Evolutionary conservation across 345 rosid species (phyloP).

Genomic region (Hibiscus syriacus): DNA sequence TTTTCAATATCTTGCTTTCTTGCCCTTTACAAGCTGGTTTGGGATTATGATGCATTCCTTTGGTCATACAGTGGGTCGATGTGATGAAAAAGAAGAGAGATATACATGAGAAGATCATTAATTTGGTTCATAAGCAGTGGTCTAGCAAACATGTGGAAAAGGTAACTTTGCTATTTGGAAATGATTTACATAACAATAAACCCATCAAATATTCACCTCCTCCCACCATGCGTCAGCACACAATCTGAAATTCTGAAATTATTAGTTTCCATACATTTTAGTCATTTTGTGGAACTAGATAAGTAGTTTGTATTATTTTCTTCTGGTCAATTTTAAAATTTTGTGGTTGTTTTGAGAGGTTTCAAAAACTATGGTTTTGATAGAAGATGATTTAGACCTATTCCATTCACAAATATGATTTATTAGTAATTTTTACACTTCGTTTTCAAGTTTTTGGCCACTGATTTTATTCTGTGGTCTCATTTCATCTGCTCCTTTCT

Average conservation of each 20-base stretch:
- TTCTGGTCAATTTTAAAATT: neutral
- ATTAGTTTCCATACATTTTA: neutral
- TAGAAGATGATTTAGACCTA: neutral
- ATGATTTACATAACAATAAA: neutral
- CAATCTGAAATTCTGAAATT: neutral
- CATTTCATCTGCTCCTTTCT: neutral
- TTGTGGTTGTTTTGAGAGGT: neutral
- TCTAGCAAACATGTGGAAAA: conserved; percentile 41
- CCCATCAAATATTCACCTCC: neutral
- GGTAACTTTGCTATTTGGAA: conserved; percentile 28
- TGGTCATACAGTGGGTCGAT: conserved; percentile 54
- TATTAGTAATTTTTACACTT: neutral
- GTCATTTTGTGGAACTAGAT: neutral
- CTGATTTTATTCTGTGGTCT: neutral
- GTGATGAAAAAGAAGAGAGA: conserved; percentile 93
- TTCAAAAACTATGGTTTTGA: neutral
- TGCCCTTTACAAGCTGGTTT: neutral
- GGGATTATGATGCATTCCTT: neutral
- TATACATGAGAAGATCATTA: conserved; percentile 66
- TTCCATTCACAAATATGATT: neutral
- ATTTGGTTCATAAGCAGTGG: conserved; percentile 51
- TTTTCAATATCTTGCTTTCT: neutral
- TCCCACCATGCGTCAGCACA: neutral
- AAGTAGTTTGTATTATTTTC: neutral
- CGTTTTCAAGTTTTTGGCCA: neutral